Conservation (phyloP, 148 eudicot genomes). For the Rhododendron ferrugineum region DNA sequence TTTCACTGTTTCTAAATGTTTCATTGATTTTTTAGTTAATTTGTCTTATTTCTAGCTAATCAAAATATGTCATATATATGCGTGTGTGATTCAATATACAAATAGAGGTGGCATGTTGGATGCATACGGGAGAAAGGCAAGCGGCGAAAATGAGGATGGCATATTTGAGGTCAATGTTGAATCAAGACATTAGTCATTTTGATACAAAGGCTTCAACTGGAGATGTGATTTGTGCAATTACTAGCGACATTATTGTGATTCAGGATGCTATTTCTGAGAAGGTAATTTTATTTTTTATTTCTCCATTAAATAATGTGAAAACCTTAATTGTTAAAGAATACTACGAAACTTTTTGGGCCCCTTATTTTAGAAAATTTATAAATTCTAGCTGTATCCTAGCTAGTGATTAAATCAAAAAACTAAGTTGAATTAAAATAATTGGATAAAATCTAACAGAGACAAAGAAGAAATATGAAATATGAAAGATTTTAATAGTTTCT, state of each 20-base stretch:
- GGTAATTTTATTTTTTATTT: conserved; percentile 30
- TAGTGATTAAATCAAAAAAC: background rate
- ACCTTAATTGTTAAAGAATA: background rate
- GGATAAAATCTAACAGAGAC: background rate
- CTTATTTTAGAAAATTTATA: no score
- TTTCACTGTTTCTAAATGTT: background rate
- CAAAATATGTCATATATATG: background rate
- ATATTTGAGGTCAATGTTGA: conserved; percentile 71
- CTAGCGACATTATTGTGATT: conserved; percentile 75
- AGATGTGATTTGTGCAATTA: conserved; percentile 83
- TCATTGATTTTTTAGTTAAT: background rate
- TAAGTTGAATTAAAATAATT: background rate
- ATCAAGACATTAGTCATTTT: conserved; percentile 82
- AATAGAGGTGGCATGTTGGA: conserved; percentile 91
- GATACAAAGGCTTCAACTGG: conserved; percentile 91
- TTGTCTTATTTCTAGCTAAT: background rate
- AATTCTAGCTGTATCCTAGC: background rate
- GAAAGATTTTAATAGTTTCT: no score
- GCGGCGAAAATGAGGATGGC: conserved; percentile 96
- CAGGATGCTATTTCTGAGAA: conserved; percentile 97
- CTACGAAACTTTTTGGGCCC: background rate
- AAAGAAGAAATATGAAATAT: background rate
- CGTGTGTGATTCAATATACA: background rate
- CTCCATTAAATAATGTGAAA: background rate
- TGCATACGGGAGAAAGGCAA: conserved; percentile 94